phyloP scores from a whole-genome alignment of 2,329 filamentous ascomycete genomes.

The Phaeosphaeriaceae sp. region DNA sequence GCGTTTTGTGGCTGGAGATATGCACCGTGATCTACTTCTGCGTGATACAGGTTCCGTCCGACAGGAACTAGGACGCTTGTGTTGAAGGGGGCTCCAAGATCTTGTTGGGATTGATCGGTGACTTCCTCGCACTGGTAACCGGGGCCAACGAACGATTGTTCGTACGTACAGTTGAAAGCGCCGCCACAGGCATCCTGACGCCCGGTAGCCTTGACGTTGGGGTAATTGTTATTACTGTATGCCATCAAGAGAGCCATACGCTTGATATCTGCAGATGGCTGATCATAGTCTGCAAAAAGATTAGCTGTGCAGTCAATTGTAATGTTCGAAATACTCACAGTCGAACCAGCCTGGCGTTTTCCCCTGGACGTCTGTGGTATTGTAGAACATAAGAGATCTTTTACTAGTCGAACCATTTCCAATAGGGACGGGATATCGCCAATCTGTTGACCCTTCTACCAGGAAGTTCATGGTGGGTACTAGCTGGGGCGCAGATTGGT shows the following conservation, averaged over 20 bases:
- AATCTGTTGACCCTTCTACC: slow-evolving; percentile 41
- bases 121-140: slow-evolving; percentile 42
- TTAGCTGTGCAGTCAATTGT: too few species aligned
- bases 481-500: not conserved
- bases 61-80: slow-evolving; percentile 36
- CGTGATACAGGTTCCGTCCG: slow-evolving; percentile 37
- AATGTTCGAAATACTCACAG: too few species aligned
- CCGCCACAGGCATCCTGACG: slow-evolving; percentile 45
- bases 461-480: slow-evolving; percentile 40
- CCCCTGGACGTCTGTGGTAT: slow-evolving; percentile 37
- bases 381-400: slow-evolving; percentile 41
- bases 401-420: slow-evolving; percentile 25
- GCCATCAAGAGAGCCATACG: slow-evolving; percentile 28
- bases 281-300: too few species aligned
- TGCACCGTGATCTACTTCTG: slow-evolving; percentile 36
- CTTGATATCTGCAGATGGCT: slow-evolving; percentile 33
- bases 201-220: slow-evolving; percentile 32
- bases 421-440: slow-evolving; percentile 35
- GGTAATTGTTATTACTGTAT: slow-evolving; percentile 32
- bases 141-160: slow-evolving; percentile 36
- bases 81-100: slow-evolving; percentile 39
- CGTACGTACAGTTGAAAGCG: slow-evolving; percentile 43
- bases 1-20: slow-evolving; percentile 35
- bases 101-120: slow-evolving; percentile 13
- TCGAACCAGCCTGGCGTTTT: slow-evolving; percentile 38